These are phyloP conservation scores for Leccinum boreale DNA, from an alignment of 768 basidiomycete genomes.

Conservation along the genomic window DNA sequence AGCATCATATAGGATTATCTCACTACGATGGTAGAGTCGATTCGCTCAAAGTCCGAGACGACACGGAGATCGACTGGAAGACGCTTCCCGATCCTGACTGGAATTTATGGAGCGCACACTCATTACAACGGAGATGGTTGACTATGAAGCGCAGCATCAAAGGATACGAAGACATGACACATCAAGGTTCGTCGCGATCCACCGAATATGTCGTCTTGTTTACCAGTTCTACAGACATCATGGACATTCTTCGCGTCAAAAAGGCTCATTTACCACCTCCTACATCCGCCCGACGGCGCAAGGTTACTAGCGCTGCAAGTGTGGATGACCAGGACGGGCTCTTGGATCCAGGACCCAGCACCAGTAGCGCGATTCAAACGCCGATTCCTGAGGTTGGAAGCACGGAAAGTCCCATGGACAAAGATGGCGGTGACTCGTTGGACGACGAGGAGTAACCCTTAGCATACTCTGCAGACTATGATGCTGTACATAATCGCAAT, in stretches of 20 bases:
- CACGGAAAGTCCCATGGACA: slow-evolving; percentile 15
- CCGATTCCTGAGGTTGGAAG: slow-evolving; percentile 10
- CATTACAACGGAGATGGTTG: slow-evolving; percentile 74
- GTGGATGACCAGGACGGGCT: slow-evolving; percentile 40
- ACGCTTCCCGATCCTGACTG: slow-evolving; percentile 67
- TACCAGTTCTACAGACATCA: slow-evolving; percentile 52
- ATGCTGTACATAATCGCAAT: neutral
- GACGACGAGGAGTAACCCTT: slow-evolving; percentile 17
- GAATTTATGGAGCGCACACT: slow-evolving; percentile 84
- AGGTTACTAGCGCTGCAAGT: slow-evolving; percentile 49
- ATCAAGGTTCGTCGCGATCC: slow-evolving; percentile 53
- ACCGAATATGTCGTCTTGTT: slow-evolving; percentile 3
- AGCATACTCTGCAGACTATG: neutral
- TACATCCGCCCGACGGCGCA: slow-evolving; percentile 42
- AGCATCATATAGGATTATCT: neutral
- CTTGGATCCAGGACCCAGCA: slow-evolving; percentile 19
- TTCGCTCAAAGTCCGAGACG: slow-evolving; percentile 69
- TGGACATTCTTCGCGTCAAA: slow-evolving; percentile 76
- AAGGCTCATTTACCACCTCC: slow-evolving; percentile 55
- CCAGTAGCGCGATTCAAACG: slow-evolving; percentile 27
- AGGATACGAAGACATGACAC: slow-evolving; percentile 77
- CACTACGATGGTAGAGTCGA: slow-evolving; percentile 50
- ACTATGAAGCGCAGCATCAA: slow-evolving; percentile 77
- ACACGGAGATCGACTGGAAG: slow-evolving; percentile 87
- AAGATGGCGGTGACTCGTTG: slow-evolving; percentile 13